These are phyloP conservation scores for Aspergillus panamensis DNA, from an alignment of 495 filamentous ascomycete species.

Conservation along the genomic window DNA sequence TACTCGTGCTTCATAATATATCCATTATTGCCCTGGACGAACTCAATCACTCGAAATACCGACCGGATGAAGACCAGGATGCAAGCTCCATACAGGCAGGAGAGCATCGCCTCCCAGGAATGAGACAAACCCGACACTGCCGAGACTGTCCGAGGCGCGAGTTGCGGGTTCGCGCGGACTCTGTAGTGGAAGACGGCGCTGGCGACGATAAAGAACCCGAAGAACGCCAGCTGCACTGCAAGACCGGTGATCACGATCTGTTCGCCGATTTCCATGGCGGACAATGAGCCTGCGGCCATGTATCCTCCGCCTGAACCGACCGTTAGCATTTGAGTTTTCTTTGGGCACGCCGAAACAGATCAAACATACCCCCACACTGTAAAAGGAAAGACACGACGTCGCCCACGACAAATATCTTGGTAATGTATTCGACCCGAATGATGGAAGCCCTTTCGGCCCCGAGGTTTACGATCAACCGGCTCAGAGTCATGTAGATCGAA, in stretches of 20 bases:
- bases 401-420: neutral
- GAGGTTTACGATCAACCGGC: neutral
- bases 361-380: neutral
- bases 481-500: neutral
- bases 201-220: slow-evolving; percentile 40
- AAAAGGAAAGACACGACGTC: neutral
- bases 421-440: neutral
- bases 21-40: too few relatives aligned
- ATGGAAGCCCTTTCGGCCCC: neutral
- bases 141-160: too few relatives aligned
- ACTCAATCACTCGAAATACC: too few relatives aligned
- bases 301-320: too few relatives aligned
- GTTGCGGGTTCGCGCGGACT: too few relatives aligned
- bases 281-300: slow-evolving; percentile 23
- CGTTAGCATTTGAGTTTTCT: too few relatives aligned
- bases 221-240: slow-evolving; percentile 39
- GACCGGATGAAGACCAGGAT: too few relatives aligned
- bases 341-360: too few relatives aligned
- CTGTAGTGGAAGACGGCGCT: slow-evolving; percentile 37
- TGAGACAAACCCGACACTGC: too few relatives aligned
- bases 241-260: slow-evolving; percentile 43
- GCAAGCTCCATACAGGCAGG: too few relatives aligned
- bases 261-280: slow-evolving; percentile 23
- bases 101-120: too few relatives aligned
- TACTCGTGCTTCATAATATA: too few relatives aligned